A percentile compares a stretch with the other conserved stretches of the same genome.
These are phyloP conservation scores for Solanum appendiculatum DNA, from an alignment of 257 asterid species.

Conservation along the genomic window DNA sequence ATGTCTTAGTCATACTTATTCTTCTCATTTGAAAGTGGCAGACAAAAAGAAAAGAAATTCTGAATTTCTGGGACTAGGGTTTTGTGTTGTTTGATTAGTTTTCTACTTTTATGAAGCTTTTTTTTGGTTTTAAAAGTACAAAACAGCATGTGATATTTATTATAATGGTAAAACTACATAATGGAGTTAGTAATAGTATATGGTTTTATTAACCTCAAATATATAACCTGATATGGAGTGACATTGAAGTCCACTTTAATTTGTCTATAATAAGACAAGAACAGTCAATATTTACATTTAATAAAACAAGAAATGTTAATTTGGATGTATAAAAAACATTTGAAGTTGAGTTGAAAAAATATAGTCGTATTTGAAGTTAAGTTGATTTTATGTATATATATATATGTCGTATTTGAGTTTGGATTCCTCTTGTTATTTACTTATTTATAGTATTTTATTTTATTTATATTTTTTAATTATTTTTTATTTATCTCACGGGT, in stretches of 20 bases:
- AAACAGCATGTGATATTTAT: background rate
- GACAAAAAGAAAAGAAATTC: constrained; percentile 10
- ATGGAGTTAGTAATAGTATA: background rate
- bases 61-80: background rate
- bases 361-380: background rate
- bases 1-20: background rate
- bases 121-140: background rate
- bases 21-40: constrained; percentile 19
- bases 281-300: background rate
- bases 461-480: too few species aligned
- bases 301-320: background rate
- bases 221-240: background rate
- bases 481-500: too few species aligned
- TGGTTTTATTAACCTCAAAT: background rate
- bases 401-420: too few species aligned
- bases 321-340: background rate
- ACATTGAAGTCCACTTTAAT: background rate
- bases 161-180: background rate
- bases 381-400: too few species aligned
- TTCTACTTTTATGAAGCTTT: background rate
- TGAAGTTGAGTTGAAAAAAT: background rate
- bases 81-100: background rate
- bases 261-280: background rate
- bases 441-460: too few species aligned
- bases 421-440: too few species aligned